These are phyloP conservation scores for carrot (Daucus carota) DNA, from an alignment of 129 eudicot species.

Conservation along the genomic window DH1_v3.0 NC_030387.2:36601001-36601500, in stretches of 20 bases:
- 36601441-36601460: slow-evolving; percentile 88
- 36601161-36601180: slow-evolving; percentile 86
- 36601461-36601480: slow-evolving; percentile 74
- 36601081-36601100: slow-evolving; percentile 84
- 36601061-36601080: slow-evolving; percentile 72
- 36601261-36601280: slow-evolving; percentile 96
- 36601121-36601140: slow-evolving; percentile 67
- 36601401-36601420: slow-evolving; percentile 77
- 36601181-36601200: slow-evolving; percentile 80
- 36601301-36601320: slow-evolving; percentile 81
- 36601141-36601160: slow-evolving; percentile 91
- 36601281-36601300: slow-evolving; percentile 83
- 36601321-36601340: slow-evolving; percentile 96
- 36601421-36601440: slow-evolving; percentile 92
- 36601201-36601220: slow-evolving; percentile 89
- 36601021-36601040: slow-evolving; percentile 85
- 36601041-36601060: slow-evolving; percentile 70
- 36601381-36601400: slow-evolving; percentile 68
- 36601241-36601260: slow-evolving; percentile 97
- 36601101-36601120: slow-evolving; percentile 80
- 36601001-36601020: slow-evolving; percentile 91
- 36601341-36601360: slow-evolving; percentile 77
- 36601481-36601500: slow-evolving; percentile 85
- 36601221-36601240: slow-evolving; percentile 78
- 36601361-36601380: slow-evolving; percentile 90